These are phyloP conservation scores for Diaporthe citri DNA, from an alignment of 2,329 filamentous ascomycete genomes.

Conservation along the genomic window DNA sequence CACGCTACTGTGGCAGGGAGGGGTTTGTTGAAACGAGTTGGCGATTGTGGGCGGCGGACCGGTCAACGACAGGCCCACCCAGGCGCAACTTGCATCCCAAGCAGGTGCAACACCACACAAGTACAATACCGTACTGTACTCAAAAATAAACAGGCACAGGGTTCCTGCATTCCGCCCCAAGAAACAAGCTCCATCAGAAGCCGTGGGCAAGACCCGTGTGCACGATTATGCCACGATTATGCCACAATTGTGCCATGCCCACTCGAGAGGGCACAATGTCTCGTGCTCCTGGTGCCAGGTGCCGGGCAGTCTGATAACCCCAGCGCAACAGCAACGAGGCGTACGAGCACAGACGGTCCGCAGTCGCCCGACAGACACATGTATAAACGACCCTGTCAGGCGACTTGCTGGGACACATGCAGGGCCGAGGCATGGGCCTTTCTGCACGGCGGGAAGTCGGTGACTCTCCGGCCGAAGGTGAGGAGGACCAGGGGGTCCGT, in stretches of 20 bases:
- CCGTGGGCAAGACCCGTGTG: neutral
- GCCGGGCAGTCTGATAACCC: neutral
- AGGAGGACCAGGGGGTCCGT: conserved; percentile 19
- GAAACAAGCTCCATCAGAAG: neutral
- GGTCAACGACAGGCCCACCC: conserved; percentile 37
- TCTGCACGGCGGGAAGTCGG: conserved; percentile 35
- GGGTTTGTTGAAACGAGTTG: conserved; percentile 33
- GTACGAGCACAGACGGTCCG: neutral
- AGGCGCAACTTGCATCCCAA: conserved; percentile 30
- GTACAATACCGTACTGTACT: conserved; percentile 14
- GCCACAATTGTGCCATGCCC: conserved; percentile 7
- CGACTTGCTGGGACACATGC: conserved; percentile 21
- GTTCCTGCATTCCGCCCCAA: conserved; percentile 4
- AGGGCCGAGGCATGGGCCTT: conserved; percentile 28
- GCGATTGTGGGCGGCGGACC: conserved; percentile 33
- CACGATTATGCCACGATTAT: conserved; percentile 3
- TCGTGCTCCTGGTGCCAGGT: neutral
- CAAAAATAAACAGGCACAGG: conserved; percentile 7
- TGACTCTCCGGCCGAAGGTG: conserved; percentile 36
- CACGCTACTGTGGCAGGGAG: conserved; percentile 37
- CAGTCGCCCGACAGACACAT: conserved; percentile 6
- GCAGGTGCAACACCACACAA: conserved; percentile 32
- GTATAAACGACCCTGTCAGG: conserved; percentile 23
- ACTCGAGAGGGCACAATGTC: neutral
- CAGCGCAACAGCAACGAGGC: neutral